Base-by-base conservation (phyloP, 164 flowering plant species). In the Paratinospora sagittata region DNA sequence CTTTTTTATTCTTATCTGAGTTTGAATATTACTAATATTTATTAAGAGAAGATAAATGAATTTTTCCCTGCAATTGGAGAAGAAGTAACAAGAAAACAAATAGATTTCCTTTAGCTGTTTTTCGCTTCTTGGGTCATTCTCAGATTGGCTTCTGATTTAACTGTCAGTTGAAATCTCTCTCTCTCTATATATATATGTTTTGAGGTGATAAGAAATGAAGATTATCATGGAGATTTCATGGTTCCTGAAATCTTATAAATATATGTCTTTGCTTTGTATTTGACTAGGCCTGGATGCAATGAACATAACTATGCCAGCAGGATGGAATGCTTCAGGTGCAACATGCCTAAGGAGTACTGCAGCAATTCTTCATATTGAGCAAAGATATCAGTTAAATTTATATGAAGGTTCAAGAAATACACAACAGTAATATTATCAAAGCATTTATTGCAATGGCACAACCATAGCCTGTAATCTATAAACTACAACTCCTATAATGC, bases 261-360 rank as follows among this genome's bases (percentile, higher is more conserved):
- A 21, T 68, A 37, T 41, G 8, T 68, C n/a, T 47, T 8, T 68
- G 9, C 45, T 36, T 27, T 68, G 24, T 0, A 36, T 69, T 14
- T 43, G 37, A 8, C 68, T 79, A 93, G 98, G 86, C 73, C 81
- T 16, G 98, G 93, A 2, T 93, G 98, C 87, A 93, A 91, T 49
- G 98, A 89, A 78, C 98, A 93, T 80, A 91, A 91, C 86, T 93
- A 91, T 71, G 98, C 98, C 0, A 91, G 96, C 84, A 85, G 98
- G 86, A 91, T 84, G 90, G 98, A 93, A 73, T 93, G 98, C 70
- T 93, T 90, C 84, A 84, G 91, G 80, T 91, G 98, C 93, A 91
- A 76, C 73, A 96, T 94, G 10, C 98, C 97, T 1, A 85, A 97
- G 75, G 89, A 91, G 70, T 67, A 79, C 16, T 75, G 85, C 49